phyloP scores from a whole-genome alignment of 2,329 filamentous ascomycete genomes.

The Colletotrichum godetiae region DNA sequence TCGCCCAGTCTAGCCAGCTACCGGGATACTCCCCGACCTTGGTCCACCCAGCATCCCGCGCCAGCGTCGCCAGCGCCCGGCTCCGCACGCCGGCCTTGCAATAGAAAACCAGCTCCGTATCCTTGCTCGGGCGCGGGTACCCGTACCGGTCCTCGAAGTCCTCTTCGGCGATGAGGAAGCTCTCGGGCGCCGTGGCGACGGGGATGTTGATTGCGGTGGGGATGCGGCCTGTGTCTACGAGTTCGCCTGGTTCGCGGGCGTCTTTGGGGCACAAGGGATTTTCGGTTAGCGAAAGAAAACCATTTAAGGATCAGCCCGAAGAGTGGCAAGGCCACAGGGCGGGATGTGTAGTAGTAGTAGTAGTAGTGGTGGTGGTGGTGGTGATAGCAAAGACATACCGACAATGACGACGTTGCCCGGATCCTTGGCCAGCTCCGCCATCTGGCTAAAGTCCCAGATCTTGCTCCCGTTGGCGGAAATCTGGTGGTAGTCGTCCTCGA shows the following conservation, averaged over 20 bases:
- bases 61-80: conserved; percentile 79
- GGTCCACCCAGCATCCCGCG: conserved; percentile 79
- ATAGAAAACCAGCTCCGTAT: conserved; percentile 81
- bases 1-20: conserved; percentile 86
- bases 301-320: not conserved
- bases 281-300: not conserved
- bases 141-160: conserved; percentile 89
- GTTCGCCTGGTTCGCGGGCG: conserved; percentile 79
- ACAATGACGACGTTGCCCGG: conserved; percentile 18
- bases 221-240: conserved; percentile 74
- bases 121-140: conserved; percentile 72
- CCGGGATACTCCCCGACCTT: conserved; percentile 79
- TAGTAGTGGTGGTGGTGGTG: too few relatives aligned
- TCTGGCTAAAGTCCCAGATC: conserved; percentile 62
- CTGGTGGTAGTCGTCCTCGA: conserved; percentile 24
- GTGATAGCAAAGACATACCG: conserved; percentile 7
- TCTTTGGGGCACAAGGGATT: conserved; percentile 54
- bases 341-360: not conserved
- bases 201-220: conserved; percentile 87
- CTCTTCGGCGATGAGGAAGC: conserved; percentile 78
- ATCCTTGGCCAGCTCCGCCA: conserved; percentile 39
- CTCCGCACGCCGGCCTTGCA: conserved; percentile 93
- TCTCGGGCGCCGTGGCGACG: conserved; percentile 80
- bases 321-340: too few relatives aligned
- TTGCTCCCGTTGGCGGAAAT: conserved; percentile 44